Evolutionary conservation across 306 rosid species (phyloP).

Genomic region (Geum urbanum): DNA sequence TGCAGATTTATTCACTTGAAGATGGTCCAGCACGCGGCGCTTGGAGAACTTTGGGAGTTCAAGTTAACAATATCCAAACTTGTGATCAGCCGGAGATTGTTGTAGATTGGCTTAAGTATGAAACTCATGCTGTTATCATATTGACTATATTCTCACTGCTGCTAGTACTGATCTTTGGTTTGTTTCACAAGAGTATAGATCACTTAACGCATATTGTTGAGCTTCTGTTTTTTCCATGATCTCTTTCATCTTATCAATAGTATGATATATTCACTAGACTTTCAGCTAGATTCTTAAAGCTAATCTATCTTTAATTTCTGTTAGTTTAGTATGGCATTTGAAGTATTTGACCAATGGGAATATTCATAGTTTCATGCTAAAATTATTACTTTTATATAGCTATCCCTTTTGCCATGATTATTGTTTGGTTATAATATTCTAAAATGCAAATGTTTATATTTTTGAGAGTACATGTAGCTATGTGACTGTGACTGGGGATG

Average conservation of each 20-base stretch:
- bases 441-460: background rate
- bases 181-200: constrained; percentile 1
- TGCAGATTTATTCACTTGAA: constrained; percentile 80
- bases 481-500: constrained; percentile 2
- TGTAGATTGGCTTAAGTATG: constrained; percentile 93
- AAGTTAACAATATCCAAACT: constrained; percentile 48
- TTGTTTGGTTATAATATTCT: background rate
- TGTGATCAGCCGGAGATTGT: constrained; percentile 42
- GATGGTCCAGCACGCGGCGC: constrained; percentile 64
- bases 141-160: background rate
- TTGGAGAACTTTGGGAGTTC: constrained; percentile 70
- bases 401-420: background rate
- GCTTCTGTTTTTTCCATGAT: background rate
- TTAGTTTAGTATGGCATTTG: background rate
- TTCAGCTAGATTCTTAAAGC: background rate
- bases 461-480: background rate
- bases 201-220: background rate
- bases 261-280: background rate
- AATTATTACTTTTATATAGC: background rate
- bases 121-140: constrained; percentile 13
- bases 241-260: background rate
- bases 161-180: background rate
- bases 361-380: background rate
- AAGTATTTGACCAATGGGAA: background rate
- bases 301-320: background rate